phyloP scores from a whole-genome alignment of 495 filamentous ascomycete genomes.

The Glarea lozoyensis region DNA sequence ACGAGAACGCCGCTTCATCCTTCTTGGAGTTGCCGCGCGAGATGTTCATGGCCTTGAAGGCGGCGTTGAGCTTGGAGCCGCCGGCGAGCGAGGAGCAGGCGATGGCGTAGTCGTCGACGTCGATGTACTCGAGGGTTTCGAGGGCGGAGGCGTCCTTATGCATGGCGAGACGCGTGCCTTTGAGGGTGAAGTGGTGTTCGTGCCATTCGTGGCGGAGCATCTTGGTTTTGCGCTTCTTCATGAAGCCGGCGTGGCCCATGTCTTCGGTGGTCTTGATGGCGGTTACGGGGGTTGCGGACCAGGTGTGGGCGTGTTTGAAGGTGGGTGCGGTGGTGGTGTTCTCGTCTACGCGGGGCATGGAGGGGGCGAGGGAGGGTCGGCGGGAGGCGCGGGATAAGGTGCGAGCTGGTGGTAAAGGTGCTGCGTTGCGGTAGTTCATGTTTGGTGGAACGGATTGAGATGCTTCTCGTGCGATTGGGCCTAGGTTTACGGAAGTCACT shows the following conservation, averaged over 20 bases:
- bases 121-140: constrained; percentile 69
- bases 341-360: constrained; percentile 49
- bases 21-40: constrained; percentile 39
- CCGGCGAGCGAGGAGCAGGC: constrained; percentile 71
- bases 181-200: constrained; percentile 77
- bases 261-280: constrained; percentile 29
- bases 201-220: constrained; percentile 92
- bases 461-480: constrained; percentile 57
- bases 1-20: constrained; percentile 60
- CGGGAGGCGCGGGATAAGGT: constrained; percentile 49
- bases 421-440: constrained; percentile 59
- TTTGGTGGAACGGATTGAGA: constrained; percentile 91
- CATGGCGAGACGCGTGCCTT: constrained; percentile 78
- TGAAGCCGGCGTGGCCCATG: constrained; percentile 67
- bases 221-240: constrained; percentile 89
- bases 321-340: constrained; percentile 20
- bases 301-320: constrained; percentile 8
- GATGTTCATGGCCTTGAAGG: constrained; percentile 78
- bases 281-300: constrained; percentile 18
- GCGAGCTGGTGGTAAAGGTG: constrained; percentile 24
- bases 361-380: constrained; percentile 46
- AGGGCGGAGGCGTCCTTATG: constrained; percentile 53
- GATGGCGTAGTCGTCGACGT: constrained; percentile 92
- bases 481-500: constrained; percentile 60
- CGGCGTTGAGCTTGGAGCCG: constrained; percentile 67